Evolutionary conservation across 345 rosid species (phyloP), one percentile per base, ranked within the genome.

Genomic region (Syzygium oleosum): DNA sequence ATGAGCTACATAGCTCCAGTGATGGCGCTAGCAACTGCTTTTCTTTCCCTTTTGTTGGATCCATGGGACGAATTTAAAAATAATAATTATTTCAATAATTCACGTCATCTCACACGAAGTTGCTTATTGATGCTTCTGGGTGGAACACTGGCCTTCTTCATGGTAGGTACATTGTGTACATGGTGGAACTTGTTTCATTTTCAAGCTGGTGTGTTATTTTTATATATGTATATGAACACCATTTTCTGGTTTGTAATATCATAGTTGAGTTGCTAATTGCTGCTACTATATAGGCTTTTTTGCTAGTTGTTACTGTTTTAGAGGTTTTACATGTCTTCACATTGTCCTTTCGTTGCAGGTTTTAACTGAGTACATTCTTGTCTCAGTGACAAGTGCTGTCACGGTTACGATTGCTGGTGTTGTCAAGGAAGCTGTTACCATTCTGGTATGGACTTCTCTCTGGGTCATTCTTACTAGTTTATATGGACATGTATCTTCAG

Each of bases 321-420:
- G 49, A 19, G 80, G 80, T 73, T 73, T 73, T 49, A 9, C 80
- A 10, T 34, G 49, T 73, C 49, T 19, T 73, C 51, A 25, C 9
- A 31, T 84, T 46, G 84, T 88, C 87, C 51, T 86, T 84, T 68
- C 87, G 52, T 84, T 93, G 90, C 97, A 98, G 99, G 99, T 98
- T 85, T 91, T 98, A 86, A 96, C 99, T 4, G 99, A 96, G 91
- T 96, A 93, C 84, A 90, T 97, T 87, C 99, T 98, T 90, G 95
- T 98, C 89, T 97, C 98, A 65, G 99, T 98, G 88, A 98, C 99
- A 53, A 98, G 99, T 93, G 99, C 99, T 86, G 99, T 98, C 88
- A 98, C 99, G 9, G 96, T 98, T 90, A 97, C 99, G 87, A 97
- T 97, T 90, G 99, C 99, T 1, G 99, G 99, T 49, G 99, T 97